Evolutionary conservation across 805 yeast species (phyloP).

Genomic region (Pichia nanzhaoensis): DNA sequence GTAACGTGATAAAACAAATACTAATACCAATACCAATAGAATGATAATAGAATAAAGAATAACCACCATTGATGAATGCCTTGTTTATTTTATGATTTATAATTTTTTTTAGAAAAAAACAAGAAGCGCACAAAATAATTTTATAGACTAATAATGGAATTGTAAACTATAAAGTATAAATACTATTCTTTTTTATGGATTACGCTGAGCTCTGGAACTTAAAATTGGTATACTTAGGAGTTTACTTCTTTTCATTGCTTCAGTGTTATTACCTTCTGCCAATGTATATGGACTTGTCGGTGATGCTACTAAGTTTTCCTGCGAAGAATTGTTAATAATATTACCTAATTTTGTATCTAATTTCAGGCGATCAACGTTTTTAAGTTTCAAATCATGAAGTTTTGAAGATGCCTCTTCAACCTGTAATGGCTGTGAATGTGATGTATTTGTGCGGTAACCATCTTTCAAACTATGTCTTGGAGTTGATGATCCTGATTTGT

Average conservation of each 20-base stretch:
- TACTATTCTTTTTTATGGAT: conserved; percentile 8
- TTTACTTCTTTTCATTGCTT: conserved; percentile 6
- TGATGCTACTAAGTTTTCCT: conserved; percentile 16
- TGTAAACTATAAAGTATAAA: too few relatives aligned
- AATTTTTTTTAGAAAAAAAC: too few relatives aligned
- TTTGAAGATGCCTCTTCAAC: conserved; percentile 26
- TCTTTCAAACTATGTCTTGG: conserved; percentile 6
- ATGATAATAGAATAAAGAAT: not conserved
- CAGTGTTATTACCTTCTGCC: too few relatives aligned
- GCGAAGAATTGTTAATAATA: conserved; percentile 20
- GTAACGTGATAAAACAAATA: too few relatives aligned
- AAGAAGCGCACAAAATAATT: too few relatives aligned
- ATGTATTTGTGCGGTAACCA: not conserved
- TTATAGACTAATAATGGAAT: too few relatives aligned
- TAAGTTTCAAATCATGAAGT: conserved; percentile 23
- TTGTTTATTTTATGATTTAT: too few relatives aligned
- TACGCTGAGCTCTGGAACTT: conserved; percentile 22
- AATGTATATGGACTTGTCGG: not conserved
- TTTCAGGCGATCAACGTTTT: conserved; percentile 26
- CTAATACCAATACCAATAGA: not conserved
- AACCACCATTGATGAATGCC: too few relatives aligned
- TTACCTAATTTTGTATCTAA: conserved; percentile 25
- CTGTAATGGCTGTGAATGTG: conserved; percentile 14
- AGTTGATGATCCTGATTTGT: conserved; percentile 7
- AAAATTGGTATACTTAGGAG: conserved; percentile 30